Percentiles rank a stretch among this genome's conserved stretches.
These are phyloP conservation scores for Phytophthora pini DNA, from an alignment of 352 stramenopile genomes.

Conservation along the genomic window DNA sequence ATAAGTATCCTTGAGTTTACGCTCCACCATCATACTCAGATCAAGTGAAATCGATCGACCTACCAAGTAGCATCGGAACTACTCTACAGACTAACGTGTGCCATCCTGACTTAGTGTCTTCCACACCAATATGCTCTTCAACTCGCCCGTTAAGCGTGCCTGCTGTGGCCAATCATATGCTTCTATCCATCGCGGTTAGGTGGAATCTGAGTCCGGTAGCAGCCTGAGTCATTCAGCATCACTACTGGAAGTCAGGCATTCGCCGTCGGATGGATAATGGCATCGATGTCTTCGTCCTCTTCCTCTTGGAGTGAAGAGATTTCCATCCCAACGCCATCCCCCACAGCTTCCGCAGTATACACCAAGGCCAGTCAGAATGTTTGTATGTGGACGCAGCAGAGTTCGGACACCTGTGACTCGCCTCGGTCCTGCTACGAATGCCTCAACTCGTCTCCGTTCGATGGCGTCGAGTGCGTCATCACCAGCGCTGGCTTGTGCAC, in stretches of 20 bases:
- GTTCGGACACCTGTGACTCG: constrained; percentile 31
- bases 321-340: constrained; percentile 6
- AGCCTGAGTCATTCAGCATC: constrained; percentile 6
- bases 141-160: too few relatives aligned
- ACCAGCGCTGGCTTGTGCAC: constrained; percentile 36
- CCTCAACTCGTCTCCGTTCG: constrained; percentile 32
- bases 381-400: constrained; percentile 41
- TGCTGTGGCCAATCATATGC: constrained; percentile 5
- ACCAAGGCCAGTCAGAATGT: constrained; percentile 36
- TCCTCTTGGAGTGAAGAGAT: constrained; percentile 13
- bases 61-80: too few relatives aligned
- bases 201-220: constrained; percentile 8
- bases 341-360: constrained; percentile 14
- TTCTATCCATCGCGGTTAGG: neutral
- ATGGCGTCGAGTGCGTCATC: constrained; percentile 36
- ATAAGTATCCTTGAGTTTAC: neutral
- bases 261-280: constrained; percentile 8
- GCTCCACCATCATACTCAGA: neutral
- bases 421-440: constrained; percentile 48
- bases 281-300: constrained; percentile 7
- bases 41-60: neutral
- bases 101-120: too few relatives aligned
- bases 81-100: neutral
- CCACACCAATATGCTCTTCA: neutral
- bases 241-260: neutral